A percentile compares a stretch with the other conserved stretches of the same genome.
phyloP scores from a whole-genome alignment of 179 eudicot genomes.

The Sideroxylon spinosum region DNA sequence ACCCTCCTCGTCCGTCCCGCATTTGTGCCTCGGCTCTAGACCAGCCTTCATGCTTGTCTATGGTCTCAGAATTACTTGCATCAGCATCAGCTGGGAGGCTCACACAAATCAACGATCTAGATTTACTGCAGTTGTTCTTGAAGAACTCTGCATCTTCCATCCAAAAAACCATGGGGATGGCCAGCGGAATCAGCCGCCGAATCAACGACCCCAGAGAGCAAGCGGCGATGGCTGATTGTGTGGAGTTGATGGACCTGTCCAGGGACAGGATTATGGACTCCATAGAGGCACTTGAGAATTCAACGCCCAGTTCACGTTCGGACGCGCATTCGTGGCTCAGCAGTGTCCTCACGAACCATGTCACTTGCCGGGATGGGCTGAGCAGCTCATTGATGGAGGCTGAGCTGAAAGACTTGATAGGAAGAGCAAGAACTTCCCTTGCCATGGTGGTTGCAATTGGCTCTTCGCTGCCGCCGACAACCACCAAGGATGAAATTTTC shows the following conservation, averaged over 20 bases:
- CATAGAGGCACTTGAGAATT: neutral
- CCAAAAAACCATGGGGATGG: neutral
- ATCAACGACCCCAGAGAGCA: slow-evolving; percentile 20
- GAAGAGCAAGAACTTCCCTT: slow-evolving; percentile 33
- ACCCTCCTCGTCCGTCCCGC: neutral
- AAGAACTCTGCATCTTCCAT: slow-evolving; percentile 11
- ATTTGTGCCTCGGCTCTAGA: slow-evolving; percentile 34
- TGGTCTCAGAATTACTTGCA: slow-evolving; percentile 22
- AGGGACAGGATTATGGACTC: slow-evolving; percentile 32
- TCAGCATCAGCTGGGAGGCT: neutral
- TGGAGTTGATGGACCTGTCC: slow-evolving; percentile 50
- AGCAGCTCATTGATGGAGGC: slow-evolving; percentile 18
- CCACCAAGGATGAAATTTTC: neutral
- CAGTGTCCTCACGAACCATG: slow-evolving; percentile 50
- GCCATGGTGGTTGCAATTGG: slow-evolving; percentile 30
- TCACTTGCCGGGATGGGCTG: slow-evolving; percentile 48
- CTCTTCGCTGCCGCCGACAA: neutral
- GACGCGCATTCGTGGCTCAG: slow-evolving; percentile 53
- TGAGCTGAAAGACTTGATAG: slow-evolving; percentile 25
- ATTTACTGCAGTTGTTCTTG: slow-evolving; percentile 23
- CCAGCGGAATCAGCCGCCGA: slow-evolving; percentile 21
- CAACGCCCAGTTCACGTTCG: slow-evolving; percentile 4
- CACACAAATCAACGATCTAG: neutral
- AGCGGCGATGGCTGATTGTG: slow-evolving; percentile 38
- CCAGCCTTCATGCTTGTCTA: slow-evolving; percentile 21